Conservation (phyloP, 352 stramenopile species). For the Phytophthora pisi region DNA sequence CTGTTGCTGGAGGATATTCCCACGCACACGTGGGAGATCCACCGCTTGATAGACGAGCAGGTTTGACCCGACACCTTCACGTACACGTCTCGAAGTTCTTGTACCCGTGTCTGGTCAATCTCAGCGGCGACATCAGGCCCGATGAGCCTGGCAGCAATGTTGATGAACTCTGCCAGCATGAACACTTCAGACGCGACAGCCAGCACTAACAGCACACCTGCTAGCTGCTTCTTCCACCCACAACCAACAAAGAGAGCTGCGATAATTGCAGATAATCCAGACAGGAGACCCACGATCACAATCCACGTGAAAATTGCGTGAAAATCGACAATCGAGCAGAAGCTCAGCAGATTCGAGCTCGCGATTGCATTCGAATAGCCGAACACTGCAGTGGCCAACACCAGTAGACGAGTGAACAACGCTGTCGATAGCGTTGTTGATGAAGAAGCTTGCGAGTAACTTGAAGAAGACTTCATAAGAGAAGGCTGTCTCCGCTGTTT, state of each 20-base stretch:
- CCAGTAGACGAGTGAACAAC: slow-evolving; percentile 12
- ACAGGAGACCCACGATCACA: slow-evolving; percentile 34
- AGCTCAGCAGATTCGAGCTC: slow-evolving; percentile 32
- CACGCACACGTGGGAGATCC: slow-evolving; percentile 39
- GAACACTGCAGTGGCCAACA: slow-evolving; percentile 14
- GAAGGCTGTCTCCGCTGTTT: slow-evolving; percentile 18
- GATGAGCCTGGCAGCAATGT: slow-evolving; percentile 19
- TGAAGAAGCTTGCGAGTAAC: neutral
- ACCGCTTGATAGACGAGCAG: slow-evolving; percentile 32
- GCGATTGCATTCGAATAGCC: slow-evolving; percentile 24
- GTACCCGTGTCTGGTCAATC: slow-evolving; percentile 4
- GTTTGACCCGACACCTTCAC: slow-evolving; percentile 26
- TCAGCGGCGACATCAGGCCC: neutral
- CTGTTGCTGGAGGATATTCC: neutral
- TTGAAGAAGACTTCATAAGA: neutral
- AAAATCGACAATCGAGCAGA: slow-evolving; percentile 36
- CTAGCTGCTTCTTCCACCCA: slow-evolving; percentile 23
- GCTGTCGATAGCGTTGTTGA: neutral
- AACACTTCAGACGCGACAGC: slow-evolving; percentile 22
- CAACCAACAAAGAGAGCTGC: slow-evolving; percentile 25
- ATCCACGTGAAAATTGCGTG: slow-evolving; percentile 35
- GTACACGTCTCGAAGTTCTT: slow-evolving; percentile 26
- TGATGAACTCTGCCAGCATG: slow-evolving; percentile 24
- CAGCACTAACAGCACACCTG: slow-evolving; percentile 24
- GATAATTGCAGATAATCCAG: slow-evolving; percentile 28